Conservation (phyloP, 2,329 filamentous ascomycete species). For the Colletotrichum siamense region DNA sequence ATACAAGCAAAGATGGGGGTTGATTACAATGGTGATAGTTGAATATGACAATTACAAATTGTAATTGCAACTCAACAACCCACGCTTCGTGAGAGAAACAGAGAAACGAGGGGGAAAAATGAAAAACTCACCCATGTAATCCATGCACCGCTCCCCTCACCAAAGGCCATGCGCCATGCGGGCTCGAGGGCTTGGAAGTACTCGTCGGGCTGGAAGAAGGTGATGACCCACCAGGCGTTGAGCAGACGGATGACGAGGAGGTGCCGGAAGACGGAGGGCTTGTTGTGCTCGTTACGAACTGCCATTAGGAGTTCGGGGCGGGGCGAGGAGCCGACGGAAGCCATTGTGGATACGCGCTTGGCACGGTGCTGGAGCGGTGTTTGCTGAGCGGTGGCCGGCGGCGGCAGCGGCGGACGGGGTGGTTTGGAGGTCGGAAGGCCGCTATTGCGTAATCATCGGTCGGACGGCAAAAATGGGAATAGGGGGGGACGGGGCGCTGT, state of each 20-base stretch:
- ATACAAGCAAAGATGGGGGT: background rate
- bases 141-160: slow-evolving; percentile 79
- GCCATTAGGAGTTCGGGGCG: slow-evolving; percentile 25
- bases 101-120: background rate
- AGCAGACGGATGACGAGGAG: slow-evolving; percentile 75
- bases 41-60: background rate
- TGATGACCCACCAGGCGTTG: slow-evolving; percentile 79
- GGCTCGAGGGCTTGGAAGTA: slow-evolving; percentile 96
- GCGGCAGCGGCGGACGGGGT: background rate
- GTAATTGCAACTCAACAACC: background rate
- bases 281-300: slow-evolving; percentile 28
- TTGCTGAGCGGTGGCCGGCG: background rate
- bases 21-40: background rate
- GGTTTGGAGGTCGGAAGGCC: background rate
- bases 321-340: slow-evolving; percentile 24
- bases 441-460: slow-evolving; percentile 21
- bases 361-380: background rate
- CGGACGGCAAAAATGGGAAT: background rate
- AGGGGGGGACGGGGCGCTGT: background rate
- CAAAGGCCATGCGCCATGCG: slow-evolving; percentile 90
- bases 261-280: slow-evolving; percentile 31
- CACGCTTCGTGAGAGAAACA: background rate
- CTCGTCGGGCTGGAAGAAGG: slow-evolving; percentile 98
- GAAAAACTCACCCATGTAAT: slow-evolving; percentile 84
- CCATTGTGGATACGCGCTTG: slow-evolving; percentile 19